A percentile compares a stretch with the other conserved stretches of the same genome.
phyloP scores from a whole-genome alignment of 495 filamentous ascomycete genomes.

The Hypoxylon lienhwacheense region DNA sequence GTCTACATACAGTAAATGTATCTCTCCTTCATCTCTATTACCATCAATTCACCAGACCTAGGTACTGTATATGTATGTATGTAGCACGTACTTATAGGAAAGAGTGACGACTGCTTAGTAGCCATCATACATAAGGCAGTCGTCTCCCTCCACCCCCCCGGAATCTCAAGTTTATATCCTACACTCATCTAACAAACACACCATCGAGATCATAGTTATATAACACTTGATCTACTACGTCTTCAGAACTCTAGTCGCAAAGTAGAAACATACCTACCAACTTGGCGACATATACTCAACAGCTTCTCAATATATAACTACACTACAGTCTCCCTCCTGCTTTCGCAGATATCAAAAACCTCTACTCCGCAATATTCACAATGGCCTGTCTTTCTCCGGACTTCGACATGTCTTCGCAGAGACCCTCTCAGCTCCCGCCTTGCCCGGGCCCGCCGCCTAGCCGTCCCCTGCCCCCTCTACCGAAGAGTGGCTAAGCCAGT shows the following conservation, averaged over 20 bases:
- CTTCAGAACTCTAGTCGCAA: no score
- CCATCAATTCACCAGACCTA: no score
- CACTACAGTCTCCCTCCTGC: conserved; percentile 7
- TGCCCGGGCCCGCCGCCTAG: conserved; percentile 84
- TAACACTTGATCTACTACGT: no score
- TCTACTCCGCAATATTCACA: conserved; percentile 39
- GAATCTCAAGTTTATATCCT: conserved; percentile 20
- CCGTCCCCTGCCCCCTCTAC: conserved; percentile 79
- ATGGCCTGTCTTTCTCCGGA: conserved; percentile 57
- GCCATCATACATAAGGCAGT: conserved; percentile 52
- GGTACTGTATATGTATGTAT: conserved; percentile 5
- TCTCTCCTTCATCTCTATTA: no score
- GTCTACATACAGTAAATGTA: no score
- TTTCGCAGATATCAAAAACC: conserved; percentile 8
- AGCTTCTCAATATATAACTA: no score
- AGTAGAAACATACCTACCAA: no score
- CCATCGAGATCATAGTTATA: conserved; percentile 16
- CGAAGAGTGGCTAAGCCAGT: conserved; percentile 60
- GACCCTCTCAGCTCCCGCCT: conserved; percentile 73
- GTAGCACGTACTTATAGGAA: conserved; percentile 17
- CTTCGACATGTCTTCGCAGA: conserved; percentile 51
- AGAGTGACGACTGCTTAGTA: no score
- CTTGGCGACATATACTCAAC: no score
- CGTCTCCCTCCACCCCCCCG: conserved; percentile 41
- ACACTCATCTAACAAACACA: conserved; percentile 26